phyloP scores from a whole-genome alignment of 202 grass and related monocot species.

The Dendrocalamus latiflorus region DNA sequence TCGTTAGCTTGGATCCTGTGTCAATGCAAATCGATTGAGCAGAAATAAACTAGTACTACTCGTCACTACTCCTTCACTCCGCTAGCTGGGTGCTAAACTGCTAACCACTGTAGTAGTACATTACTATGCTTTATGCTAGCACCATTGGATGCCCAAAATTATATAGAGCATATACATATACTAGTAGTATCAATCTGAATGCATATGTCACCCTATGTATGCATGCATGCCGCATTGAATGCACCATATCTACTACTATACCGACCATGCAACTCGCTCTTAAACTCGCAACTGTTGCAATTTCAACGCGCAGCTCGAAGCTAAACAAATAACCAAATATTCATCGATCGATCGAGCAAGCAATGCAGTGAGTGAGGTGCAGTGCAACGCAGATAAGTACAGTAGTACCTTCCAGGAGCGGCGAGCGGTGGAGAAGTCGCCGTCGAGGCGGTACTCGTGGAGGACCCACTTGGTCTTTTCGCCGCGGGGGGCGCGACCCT shows the following conservation, averaged over 20 bases:
- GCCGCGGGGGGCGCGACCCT: slow-evolving; percentile 74
- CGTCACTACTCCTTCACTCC: no score
- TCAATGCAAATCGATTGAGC: no score
- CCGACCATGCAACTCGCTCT: neutral
- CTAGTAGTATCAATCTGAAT: no score
- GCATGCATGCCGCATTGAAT: slow-evolving; percentile 31
- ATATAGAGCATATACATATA: no score
- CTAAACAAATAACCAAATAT: neutral
- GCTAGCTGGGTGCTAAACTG: no score
- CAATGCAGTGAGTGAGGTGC: neutral
- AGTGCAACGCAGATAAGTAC: neutral
- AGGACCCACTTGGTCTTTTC: slow-evolving; percentile 99
- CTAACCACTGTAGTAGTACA: no score
- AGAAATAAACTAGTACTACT: no score
- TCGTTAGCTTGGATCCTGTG: no score
- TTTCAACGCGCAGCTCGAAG: slow-evolving; percentile 25
- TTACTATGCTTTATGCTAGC: slow-evolving; percentile 24
- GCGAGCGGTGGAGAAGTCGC: slow-evolving; percentile 61
- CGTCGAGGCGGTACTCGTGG: slow-evolving; percentile 95
- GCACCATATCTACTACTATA: neutral
- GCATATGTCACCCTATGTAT: slow-evolving; percentile 44
- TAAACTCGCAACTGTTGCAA: neutral
- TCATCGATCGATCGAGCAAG: neutral
- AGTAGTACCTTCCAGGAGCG: slow-evolving; percentile 64
- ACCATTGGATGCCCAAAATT: slow-evolving; percentile 28